Percentiles rank a stretch among this genome's conserved stretches.
Conservation (phyloP, 225 moss, liverwort and hornwort species). For the Polytrichum commune region DNA sequence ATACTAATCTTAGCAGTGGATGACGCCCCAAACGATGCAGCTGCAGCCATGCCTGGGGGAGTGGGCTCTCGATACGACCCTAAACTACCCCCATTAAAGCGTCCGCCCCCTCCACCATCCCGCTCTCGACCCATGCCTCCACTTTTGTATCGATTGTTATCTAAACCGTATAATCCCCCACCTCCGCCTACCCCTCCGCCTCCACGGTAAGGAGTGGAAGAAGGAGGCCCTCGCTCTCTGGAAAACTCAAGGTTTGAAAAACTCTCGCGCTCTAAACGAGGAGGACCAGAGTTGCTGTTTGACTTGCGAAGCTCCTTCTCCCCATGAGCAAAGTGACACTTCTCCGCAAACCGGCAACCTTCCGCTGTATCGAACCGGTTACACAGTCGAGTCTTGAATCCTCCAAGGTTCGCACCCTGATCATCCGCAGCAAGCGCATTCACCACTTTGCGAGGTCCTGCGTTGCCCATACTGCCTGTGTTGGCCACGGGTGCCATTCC, state of each 20-base stretch:
- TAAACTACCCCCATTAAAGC: conserved; percentile 50
- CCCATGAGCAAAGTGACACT: conserved; percentile 97
- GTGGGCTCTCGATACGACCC: conserved; percentile 80
- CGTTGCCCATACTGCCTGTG: conserved; percentile 53
- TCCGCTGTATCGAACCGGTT: conserved; percentile 89
- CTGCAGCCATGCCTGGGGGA: conserved; percentile 97
- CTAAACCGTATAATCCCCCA: conserved; percentile 18
- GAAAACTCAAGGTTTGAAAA: conserved; percentile 60
- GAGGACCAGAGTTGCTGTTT: conserved; percentile 58
- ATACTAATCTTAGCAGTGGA: conserved; percentile 98
- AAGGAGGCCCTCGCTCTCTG: conserved; percentile 62
- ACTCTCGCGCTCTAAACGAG: conserved; percentile 55
- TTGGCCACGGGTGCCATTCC: conserved; percentile 61
- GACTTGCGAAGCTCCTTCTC: conserved; percentile 94
- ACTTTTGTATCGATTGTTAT: conserved; percentile 32
- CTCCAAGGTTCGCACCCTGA: conserved; percentile 90
- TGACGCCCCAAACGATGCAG: conserved; percentile 89
- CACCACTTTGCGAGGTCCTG: conserved; percentile 81
- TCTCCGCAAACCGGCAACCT: conserved; percentile 94
- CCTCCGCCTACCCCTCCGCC: conserved; percentile 80
- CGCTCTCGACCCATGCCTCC: conserved; percentile 16
- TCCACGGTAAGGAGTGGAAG: conserved; percentile 64
- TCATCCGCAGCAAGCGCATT: conserved; percentile 72
- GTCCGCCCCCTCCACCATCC: conserved; percentile 33
- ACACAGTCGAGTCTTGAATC: conserved; percentile 93